phyloP scores from a whole-genome alignment of 2,329 filamentous ascomycete genomes.

The Trichoderma atrobrunneum region DNA sequence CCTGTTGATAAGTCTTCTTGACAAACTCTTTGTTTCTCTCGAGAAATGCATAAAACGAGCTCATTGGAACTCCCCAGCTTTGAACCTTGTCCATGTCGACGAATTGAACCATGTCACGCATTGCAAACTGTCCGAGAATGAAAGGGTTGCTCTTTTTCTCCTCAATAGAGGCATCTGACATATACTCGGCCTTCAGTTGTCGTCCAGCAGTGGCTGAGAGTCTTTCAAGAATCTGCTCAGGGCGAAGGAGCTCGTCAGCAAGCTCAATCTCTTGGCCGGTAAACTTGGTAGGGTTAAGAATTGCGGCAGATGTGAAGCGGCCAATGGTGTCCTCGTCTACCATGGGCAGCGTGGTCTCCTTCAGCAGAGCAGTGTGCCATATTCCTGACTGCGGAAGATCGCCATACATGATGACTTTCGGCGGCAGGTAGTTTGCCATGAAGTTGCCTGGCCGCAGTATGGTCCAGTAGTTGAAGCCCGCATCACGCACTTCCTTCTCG shows the following conservation, averaged over 20 bases:
- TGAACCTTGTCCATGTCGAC: neutral
- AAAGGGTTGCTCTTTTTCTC: neutral
- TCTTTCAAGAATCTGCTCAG: neutral
- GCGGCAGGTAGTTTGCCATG: neutral
- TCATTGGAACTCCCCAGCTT: too few relatives aligned
- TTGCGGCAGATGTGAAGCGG: too few relatives aligned
- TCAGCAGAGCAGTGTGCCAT: too few relatives aligned
- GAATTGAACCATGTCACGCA: neutral
- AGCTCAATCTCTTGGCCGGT: neutral
- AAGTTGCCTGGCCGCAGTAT: neutral
- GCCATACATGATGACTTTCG: neutral
- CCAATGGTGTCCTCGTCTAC: too few relatives aligned
- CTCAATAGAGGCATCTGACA: neutral
- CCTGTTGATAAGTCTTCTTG: too few relatives aligned
- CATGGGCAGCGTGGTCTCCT: too few relatives aligned
- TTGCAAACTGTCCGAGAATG: neutral
- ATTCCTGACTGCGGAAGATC: neutral
- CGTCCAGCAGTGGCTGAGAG: neutral
- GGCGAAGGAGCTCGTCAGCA: neutral
- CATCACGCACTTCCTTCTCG: neutral
- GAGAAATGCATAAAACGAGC: too few relatives aligned
- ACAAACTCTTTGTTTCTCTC: too few relatives aligned
- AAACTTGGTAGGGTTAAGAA: too few relatives aligned
- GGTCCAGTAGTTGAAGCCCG: neutral
- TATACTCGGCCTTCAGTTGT: neutral